Evolutionary conservation across 2,329 filamentous ascomycete genomes (phyloP).

Genomic region (Colletotrichum karsti): DNA sequence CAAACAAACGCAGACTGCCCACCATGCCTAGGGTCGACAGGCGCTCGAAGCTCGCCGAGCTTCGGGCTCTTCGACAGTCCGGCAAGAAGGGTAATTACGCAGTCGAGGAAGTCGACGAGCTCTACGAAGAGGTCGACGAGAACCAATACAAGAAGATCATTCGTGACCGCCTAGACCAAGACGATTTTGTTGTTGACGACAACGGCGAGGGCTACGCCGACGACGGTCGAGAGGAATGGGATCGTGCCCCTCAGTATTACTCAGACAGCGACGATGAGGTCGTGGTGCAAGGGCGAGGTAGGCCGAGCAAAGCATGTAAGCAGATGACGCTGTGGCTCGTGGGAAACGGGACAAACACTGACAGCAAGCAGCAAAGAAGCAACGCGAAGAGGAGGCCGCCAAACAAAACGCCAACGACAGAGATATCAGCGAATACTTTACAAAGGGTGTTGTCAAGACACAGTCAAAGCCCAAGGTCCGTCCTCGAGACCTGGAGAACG

Average conservation of each 20-base stretch:
- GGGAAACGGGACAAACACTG: not conserved
- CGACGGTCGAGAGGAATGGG: constrained; percentile 95
- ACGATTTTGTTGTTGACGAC: constrained; percentile 98
- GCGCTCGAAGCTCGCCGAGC: constrained; percentile 74
- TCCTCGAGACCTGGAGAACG: not conserved
- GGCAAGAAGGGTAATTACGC: constrained; percentile 94
- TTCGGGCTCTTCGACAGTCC: constrained; percentile 83
- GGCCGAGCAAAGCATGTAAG: constrained; percentile 61
- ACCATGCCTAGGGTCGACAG: constrained; percentile 53
- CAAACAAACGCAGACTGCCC: not conserved
- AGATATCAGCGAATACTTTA: constrained; percentile 95
- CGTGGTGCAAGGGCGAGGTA: constrained; percentile 54
- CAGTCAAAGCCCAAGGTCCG: constrained; percentile 84
- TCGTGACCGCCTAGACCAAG: constrained; percentile 84
- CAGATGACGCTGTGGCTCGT: not conserved
- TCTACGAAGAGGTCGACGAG: constrained; percentile 97
- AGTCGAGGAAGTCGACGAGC: constrained; percentile 81
- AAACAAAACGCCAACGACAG: constrained; percentile 88
- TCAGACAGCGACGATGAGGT: constrained; percentile 80
- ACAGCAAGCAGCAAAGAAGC: constrained; percentile 77
- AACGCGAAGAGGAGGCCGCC: constrained; percentile 86
- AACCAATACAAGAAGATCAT: constrained; percentile 98
- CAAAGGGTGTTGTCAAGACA: constrained; percentile 71
- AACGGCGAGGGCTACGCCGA: constrained; percentile 97
- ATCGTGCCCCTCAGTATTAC: constrained; percentile 70